A percentile compares a stretch with the other conserved stretches of the same genome.
These are phyloP conservation scores for Incumbomyces lentus DNA, from an alignment of 2,329 filamentous ascomycete genomes.

Conservation along the genomic window DNA sequence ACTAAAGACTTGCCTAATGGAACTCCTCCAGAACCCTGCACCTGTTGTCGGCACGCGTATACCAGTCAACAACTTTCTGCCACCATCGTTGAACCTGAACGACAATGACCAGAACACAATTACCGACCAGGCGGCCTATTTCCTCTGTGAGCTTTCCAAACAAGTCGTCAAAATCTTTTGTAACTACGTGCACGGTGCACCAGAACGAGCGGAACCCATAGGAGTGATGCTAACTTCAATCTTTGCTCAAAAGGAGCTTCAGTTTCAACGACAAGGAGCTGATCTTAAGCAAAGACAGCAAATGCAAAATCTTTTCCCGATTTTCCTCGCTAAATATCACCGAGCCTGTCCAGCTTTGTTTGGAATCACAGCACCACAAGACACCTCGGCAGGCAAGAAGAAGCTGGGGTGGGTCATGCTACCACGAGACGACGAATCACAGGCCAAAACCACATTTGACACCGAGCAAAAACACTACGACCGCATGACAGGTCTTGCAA, in stretches of 20 bases:
- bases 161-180: constrained; percentile 59
- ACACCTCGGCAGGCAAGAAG: constrained; percentile 54
- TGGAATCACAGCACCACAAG: constrained; percentile 67
- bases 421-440: constrained; percentile 30
- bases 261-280: constrained; percentile 11
- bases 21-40: constrained; percentile 40
- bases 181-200: constrained; percentile 53
- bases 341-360: constrained; percentile 75
- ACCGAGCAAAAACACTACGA: constrained; percentile 65
- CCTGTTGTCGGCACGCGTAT: constrained; percentile 43
- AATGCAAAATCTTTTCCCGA: constrained; percentile 61
- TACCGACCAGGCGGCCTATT: constrained; percentile 60
- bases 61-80: constrained; percentile 40
- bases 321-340: constrained; percentile 79
- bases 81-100: constrained; percentile 27
- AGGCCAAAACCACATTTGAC: constrained; percentile 41
- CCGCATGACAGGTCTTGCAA: constrained; percentile 71
- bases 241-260: constrained; percentile 58
- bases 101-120: constrained; percentile 16
- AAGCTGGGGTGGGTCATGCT: constrained; percentile 66
- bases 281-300: constrained; percentile 42
- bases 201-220: constrained; percentile 62
- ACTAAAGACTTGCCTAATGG: constrained; percentile 44
- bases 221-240: constrained; percentile 67
- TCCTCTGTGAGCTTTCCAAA: constrained; percentile 68